Evolutionary conservation across 1,139 yeast genomes (phyloP), one percentile per base, ranked within the genome.

Genomic region (Nakaseomyces sp.): DNA sequence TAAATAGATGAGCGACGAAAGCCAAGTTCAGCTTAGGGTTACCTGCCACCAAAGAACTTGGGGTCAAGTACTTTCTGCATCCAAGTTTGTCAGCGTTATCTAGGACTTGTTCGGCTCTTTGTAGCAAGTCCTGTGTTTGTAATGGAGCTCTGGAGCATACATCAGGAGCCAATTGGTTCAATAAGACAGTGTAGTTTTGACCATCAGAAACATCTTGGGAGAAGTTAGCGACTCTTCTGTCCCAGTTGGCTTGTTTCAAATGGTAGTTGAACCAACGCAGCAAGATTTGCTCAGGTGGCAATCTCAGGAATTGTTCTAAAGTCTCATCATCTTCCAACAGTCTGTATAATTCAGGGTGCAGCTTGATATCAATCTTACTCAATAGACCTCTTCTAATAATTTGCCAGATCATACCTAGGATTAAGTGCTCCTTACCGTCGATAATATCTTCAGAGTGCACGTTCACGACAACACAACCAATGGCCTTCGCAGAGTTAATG

Each of bases 201-300:
- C 95, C 97, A 66, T 91, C 98, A 51, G 82, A 72, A 42, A 91
- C 88, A 64, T 91, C 99, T 51, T 78, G 73, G 20, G 93, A 77
- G 65, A 91, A 91, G 63, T 91, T 91, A 30, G 76, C 56, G 13
- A 91, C 97, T 57, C 88, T 75, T 69, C 96, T 81, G 54, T 75
- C 71, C 77, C 95, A 85, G 32, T 81, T 82, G n/a, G 98, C 96
- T 50, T 91, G 91, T 60, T 85, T 86, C 64, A 91, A 77, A 59
- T 91, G 99, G 68, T 81, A 91, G 65, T 91, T 91, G 73, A 91
- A 86, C 99, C 99, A 91, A 67, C 99, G 81, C 54, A 91, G 73
- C 63, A 91, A 75, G 50, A 91, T 93, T 68, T 91, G 95, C 73
- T 91, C 99, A 47, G 99, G 99, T 42, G 98, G 96, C 47, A 91